Conservation (phyloP, 2,329 filamentous ascomycete species). For the Cylindrodendrum hubeiense region DNA sequence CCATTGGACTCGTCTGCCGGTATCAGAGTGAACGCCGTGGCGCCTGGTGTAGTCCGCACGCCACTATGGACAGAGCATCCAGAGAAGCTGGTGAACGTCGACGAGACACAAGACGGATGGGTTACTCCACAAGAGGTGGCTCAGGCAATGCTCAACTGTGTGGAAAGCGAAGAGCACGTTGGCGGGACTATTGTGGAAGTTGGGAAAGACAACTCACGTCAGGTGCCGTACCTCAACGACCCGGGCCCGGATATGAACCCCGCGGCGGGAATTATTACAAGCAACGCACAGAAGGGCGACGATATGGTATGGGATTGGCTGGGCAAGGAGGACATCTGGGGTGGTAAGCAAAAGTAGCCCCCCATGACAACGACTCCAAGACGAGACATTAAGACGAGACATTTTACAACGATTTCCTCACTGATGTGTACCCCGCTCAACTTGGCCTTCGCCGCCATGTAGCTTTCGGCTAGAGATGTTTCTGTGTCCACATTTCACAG, state of each 20-base stretch:
- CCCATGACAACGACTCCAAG: neutral
- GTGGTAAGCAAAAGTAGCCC: neutral
- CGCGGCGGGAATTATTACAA: slow-evolving; percentile 44
- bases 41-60: slow-evolving; percentile 58
- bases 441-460: neutral
- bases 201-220: slow-evolving; percentile 46
- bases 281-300: slow-evolving; percentile 44
- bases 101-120: slow-evolving; percentile 52
- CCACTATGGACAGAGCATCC: slow-evolving; percentile 60
- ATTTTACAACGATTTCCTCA: neutral
- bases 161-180: slow-evolving; percentile 48
- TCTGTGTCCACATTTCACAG: neutral
- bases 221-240: slow-evolving; percentile 52
- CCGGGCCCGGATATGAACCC: slow-evolving; percentile 51
- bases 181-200: slow-evolving; percentile 60
- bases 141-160: slow-evolving; percentile 56
- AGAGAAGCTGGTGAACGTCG: slow-evolving; percentile 55
- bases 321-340: slow-evolving; percentile 43
- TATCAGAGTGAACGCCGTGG: slow-evolving; percentile 58
- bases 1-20: slow-evolving; percentile 48
- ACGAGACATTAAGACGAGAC: neutral
- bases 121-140: slow-evolving; percentile 58
- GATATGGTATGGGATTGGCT: slow-evolving; percentile 45
- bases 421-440: neutral
- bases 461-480: neutral